Evolutionary conservation across 768 basidiomycete species (phyloP).

Genomic region (Kwoniella botswanensis): DNA sequence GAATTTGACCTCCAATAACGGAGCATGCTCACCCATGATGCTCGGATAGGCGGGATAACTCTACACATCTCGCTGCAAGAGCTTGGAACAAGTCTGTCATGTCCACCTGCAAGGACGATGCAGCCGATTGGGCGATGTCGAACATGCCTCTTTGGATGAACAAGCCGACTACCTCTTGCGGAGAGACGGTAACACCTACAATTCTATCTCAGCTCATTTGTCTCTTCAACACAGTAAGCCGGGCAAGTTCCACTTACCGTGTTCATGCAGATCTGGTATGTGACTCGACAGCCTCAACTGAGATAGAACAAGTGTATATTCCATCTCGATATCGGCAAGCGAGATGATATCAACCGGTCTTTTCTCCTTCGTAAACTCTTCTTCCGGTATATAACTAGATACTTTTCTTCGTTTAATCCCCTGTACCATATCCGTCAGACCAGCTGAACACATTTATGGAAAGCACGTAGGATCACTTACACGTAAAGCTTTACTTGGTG

Average conservation of each 20-base stretch:
- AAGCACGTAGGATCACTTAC: slow-evolving; percentile 23
- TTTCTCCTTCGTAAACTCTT: slow-evolving; percentile 67
- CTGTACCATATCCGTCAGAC: slow-evolving; percentile 57
- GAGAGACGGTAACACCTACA: slow-evolving; percentile 48
- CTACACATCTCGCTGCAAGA: slow-evolving; percentile 77
- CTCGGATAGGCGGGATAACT: slow-evolving; percentile 62
- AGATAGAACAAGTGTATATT: slow-evolving; percentile 72
- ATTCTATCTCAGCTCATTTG: background rate
- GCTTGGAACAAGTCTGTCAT: slow-evolving; percentile 84
- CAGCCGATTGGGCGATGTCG: slow-evolving; percentile 76
- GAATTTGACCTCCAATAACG: too few species aligned
- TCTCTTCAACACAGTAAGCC: background rate
- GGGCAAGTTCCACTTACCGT: slow-evolving; percentile 63
- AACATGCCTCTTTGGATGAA: slow-evolving; percentile 79
- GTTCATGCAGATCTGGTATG: slow-evolving; percentile 65
- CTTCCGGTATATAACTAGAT: slow-evolving; percentile 76
- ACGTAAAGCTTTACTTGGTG: slow-evolving; percentile 25
- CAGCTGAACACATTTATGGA: background rate
- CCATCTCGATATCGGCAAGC: slow-evolving; percentile 65
- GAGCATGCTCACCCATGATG: slow-evolving; percentile 58
- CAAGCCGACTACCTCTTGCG: slow-evolving; percentile 70
- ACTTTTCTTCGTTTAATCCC: slow-evolving; percentile 73
- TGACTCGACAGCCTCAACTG: slow-evolving; percentile 74
- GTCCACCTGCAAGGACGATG: slow-evolving; percentile 76
- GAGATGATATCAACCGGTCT: slow-evolving; percentile 78